Conservation (phyloP, 2,329 filamentous ascomycete species). For the Leptoxyphium fumago region DNA sequence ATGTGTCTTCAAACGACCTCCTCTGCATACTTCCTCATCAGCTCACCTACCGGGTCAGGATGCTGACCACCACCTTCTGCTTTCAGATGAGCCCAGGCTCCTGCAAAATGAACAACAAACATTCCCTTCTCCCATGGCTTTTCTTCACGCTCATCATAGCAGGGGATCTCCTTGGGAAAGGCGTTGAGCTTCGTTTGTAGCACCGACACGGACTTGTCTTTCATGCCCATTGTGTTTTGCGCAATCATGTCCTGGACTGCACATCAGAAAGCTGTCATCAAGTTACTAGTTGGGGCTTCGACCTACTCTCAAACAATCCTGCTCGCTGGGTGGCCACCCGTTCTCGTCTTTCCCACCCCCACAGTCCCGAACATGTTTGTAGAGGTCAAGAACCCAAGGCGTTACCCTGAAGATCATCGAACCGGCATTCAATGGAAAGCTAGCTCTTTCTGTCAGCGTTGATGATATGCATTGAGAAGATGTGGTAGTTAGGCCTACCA, state of each 20-base stretch:
- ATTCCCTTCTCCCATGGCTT: constrained; percentile 20
- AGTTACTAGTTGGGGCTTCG: not conserved
- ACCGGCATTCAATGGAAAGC: constrained; percentile 21
- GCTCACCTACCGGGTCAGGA: constrained; percentile 17
- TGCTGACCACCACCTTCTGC: constrained; percentile 12
- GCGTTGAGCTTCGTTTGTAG: constrained; percentile 26
- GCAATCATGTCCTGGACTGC: constrained; percentile 14
- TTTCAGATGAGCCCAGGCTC: constrained; percentile 26
- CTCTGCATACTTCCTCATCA: constrained; percentile 24
- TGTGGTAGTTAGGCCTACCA: constrained; percentile 10
- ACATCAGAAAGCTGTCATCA: too few relatives aligned
- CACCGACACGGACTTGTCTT: constrained; percentile 9
- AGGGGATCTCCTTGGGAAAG: constrained; percentile 25
- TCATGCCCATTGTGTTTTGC: constrained; percentile 1
- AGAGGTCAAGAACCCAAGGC: constrained; percentile 21
- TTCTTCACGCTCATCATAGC: constrained; percentile 18
- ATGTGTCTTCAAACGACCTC: not conserved
- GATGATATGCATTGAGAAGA: too few relatives aligned
- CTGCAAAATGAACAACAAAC: constrained; percentile 28
- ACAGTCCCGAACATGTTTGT: constrained; percentile 15
- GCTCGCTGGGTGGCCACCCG: constrained; percentile 18
- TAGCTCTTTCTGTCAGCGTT: not conserved
- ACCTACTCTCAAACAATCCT: constrained; percentile 19
- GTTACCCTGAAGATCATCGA: constrained; percentile 23
- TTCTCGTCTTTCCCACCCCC: constrained; percentile 8